Conservation (phyloP, 257 asterid species). For the Capsicum rhomboideum region DNA sequence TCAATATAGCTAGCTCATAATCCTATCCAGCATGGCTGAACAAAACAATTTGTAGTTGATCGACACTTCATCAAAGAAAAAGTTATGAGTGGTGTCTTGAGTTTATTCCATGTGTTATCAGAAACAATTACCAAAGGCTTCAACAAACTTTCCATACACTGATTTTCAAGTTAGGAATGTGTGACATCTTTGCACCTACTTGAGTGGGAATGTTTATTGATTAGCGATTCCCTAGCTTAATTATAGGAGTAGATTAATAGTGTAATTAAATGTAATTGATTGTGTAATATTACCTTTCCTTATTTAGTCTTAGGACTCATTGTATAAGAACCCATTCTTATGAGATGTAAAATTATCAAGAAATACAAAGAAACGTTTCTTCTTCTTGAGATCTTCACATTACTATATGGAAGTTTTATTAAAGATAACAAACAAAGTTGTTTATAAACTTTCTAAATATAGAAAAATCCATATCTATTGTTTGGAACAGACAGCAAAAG, state of each 20-base stretch:
- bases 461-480: neutral
- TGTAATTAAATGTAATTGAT: neutral
- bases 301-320: neutral
- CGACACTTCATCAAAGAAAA: too few relatives aligned
- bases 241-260: neutral
- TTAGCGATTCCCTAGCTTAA: neutral
- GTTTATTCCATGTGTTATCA: too few relatives aligned
- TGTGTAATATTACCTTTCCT: neutral
- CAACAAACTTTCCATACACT: too few relatives aligned
- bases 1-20: too few relatives aligned
- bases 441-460: neutral
- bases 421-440: neutral
- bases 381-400: neutral
- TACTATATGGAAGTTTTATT: neutral
- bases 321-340: neutral
- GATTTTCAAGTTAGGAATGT: too few relatives aligned
- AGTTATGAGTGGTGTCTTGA: too few relatives aligned
- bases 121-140: too few relatives aligned
- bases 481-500: neutral
- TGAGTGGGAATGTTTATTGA: neutral
- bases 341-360: neutral
- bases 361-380: neutral
- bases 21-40: too few relatives aligned
- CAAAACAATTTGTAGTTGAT: too few relatives aligned
- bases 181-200: too few relatives aligned